Evolutionary conservation across 768 basidiomycete genomes (phyloP).

Genomic region (Boletus subcaerulescens): DNA sequence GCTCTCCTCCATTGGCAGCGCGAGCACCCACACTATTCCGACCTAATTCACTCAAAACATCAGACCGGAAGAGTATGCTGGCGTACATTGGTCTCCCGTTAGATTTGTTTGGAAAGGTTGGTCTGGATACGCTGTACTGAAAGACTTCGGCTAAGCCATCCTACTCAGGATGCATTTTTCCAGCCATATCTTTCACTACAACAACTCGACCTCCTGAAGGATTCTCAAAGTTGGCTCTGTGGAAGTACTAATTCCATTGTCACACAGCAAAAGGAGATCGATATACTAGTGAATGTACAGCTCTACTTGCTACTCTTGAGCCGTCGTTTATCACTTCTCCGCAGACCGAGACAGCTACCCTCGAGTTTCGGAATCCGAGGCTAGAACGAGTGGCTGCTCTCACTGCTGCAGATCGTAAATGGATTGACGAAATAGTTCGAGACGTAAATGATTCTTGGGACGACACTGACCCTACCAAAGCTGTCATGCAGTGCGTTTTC

Average conservation of each 20-base stretch:
- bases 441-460: slow-evolving; percentile 85
- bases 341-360: slow-evolving; percentile 79
- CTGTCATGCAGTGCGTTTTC: slow-evolving; percentile 61
- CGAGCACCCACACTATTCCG: slow-evolving; percentile 61
- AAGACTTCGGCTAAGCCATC: background rate
- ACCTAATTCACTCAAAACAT: slow-evolving; percentile 81
- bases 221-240: slow-evolving; percentile 82
- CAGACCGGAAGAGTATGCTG: slow-evolving; percentile 87
- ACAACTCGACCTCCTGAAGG: slow-evolving; percentile 84
- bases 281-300: slow-evolving; percentile 81
- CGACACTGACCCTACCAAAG: slow-evolving; percentile 55
- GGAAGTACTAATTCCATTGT: slow-evolving; percentile 97
- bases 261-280: slow-evolving; percentile 88
- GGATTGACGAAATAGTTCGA: slow-evolving; percentile 93
- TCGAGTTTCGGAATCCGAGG: slow-evolving; percentile 84
- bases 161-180: slow-evolving; percentile 81
- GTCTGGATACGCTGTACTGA: background rate
- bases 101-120: slow-evolving; percentile 87
- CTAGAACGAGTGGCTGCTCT: slow-evolving; percentile 75
- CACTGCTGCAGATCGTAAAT: slow-evolving; percentile 92
- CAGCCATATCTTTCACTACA: slow-evolving; percentile 97
- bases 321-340: background rate
- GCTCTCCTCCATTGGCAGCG: slow-evolving; percentile 72
- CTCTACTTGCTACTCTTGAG: background rate
- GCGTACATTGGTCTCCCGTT: slow-evolving; percentile 92